Conservation (phyloP, 2,329 filamentous ascomycete species). For the Paecilomyces fulvus region DNA sequence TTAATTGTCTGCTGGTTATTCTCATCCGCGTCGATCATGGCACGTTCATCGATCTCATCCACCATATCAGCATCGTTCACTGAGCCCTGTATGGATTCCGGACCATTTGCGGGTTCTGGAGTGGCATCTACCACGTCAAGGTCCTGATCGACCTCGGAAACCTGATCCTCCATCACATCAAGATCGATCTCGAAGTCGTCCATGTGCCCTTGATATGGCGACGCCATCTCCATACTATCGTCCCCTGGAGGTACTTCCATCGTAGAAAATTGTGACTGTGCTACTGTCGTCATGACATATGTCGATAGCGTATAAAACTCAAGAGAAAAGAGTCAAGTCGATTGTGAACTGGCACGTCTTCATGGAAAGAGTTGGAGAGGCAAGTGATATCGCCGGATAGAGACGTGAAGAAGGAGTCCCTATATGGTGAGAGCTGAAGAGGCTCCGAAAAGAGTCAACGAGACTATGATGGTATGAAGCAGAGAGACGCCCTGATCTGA, state of each 20-base stretch:
- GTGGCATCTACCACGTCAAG: constrained; percentile 35
- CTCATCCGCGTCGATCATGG: constrained; percentile 29
- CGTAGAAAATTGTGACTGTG: constrained; percentile 19
- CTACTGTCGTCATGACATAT: constrained; percentile 26
- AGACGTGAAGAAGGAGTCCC: neutral
- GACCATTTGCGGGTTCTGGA: constrained; percentile 21
- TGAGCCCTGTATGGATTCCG: constrained; percentile 21
- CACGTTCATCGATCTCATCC: constrained; percentile 33
- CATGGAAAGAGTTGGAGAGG: neutral
- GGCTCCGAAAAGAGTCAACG: constrained; percentile 4
- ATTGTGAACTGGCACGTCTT: neutral
- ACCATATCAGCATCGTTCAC: constrained; percentile 40
- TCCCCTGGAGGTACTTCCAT: constrained; percentile 33
- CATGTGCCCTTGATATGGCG: constrained; percentile 31
- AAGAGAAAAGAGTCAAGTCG: neutral
- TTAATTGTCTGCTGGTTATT: constrained; percentile 17
- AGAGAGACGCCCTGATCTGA: neutral
- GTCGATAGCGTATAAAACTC: constrained; percentile 3
- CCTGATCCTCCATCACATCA: constrained; percentile 48
- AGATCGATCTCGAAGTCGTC: constrained; percentile 54
- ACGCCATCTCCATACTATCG: constrained; percentile 38
- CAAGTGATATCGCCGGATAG: neutral
- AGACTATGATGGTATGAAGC: neutral
- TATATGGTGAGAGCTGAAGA: constrained; percentile 2
- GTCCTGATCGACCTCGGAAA: constrained; percentile 48